Evolutionary conservation across 305 asterid species (phyloP), one percentile per base, ranked within the genome.

Genomic region (Plantago coronopus): DNA sequence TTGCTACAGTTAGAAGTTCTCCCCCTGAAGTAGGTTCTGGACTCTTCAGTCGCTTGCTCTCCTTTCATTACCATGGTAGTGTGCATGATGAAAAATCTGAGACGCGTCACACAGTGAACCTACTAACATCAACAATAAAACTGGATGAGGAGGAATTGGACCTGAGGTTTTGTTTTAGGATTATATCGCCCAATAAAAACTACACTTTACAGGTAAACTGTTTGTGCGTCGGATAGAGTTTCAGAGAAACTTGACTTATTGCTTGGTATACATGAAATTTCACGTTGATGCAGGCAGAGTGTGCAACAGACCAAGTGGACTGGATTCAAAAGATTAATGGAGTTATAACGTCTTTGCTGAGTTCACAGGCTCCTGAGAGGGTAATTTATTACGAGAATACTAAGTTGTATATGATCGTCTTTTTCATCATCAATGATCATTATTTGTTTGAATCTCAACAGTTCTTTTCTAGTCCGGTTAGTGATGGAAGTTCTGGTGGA

Each of bases 51-150:
- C 80, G 91, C 57, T 83, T 80, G 87, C 88, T 81, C 50, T 83
- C 91, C 34, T 83, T 87, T 63, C 91, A 83, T 73, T 81, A 81
- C 72, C 87, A 83, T 67, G 91, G 87, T n/a, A 85, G 85, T 50
- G 85, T 83, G 67, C 82, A 81, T 48, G 88, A 83, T 67, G 90
- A 80, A 66, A 83, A 80, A 72, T 72, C 85, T 15, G 80, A 65
- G 58, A 87, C 87, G 45, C 87, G 76, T 55, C 91, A 81, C 73
- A 83, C 91, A 0, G 85, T 83, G 42, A 83, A 83, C 72, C 75
- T 83, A 59, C 79, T 83, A 38, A 83, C 91, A 56, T 83, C 91
- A 22, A 83, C 91, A 42, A 83, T 83, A 63, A 83, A 83, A 75
- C 63, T 75, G 25, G 91, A 83, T 23, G 80, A 83, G 9, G 91